These are phyloP conservation scores for Seiridium unicorne DNA, from an alignment of 2,329 filamentous ascomycete genomes.

Conservation along the genomic window DNA sequence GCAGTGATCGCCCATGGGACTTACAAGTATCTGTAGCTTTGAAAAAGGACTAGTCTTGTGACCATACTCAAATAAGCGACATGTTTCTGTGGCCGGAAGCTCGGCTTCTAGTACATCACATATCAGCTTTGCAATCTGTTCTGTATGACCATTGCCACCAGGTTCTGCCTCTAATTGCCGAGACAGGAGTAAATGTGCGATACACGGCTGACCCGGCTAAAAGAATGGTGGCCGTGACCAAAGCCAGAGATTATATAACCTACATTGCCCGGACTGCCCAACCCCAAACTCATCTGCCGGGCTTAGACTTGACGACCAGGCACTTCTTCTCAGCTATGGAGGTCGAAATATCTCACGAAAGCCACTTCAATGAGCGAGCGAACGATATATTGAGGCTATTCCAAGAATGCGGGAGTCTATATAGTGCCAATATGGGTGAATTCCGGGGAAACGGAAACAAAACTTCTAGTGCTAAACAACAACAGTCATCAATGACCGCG, in stretches of 20 bases:
- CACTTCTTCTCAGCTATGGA: not conserved
- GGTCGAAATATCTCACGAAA: not conserved
- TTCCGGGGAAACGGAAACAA: not conserved
- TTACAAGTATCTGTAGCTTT: too few species aligned
- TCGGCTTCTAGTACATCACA: too few species aligned
- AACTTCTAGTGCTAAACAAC: not conserved
- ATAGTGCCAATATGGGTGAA: slow-evolving; percentile 17
- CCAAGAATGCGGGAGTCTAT: slow-evolving; percentile 15
- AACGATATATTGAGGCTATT: slow-evolving; percentile 4
- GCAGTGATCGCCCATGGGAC: too few species aligned
- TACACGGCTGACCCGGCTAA: not conserved
- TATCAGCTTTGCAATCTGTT: too few species aligned
- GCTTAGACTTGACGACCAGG: not conserved
- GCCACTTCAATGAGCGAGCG: slow-evolving; percentile 13
- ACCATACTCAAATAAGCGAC: too few species aligned
- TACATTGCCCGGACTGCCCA: not conserved
- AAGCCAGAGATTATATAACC: not conserved
- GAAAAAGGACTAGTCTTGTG: too few species aligned
- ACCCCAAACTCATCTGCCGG: not conserved
- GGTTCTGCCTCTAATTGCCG: too few species aligned
- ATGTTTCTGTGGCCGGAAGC: too few species aligned
- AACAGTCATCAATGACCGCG: not conserved
- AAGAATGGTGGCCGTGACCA: not conserved
- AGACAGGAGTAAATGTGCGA: too few species aligned
- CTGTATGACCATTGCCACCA: too few species aligned